phyloP scores from a whole-genome alignment of 208 protist genomes.

The Acanthamoeba culbertsoni region DNA sequence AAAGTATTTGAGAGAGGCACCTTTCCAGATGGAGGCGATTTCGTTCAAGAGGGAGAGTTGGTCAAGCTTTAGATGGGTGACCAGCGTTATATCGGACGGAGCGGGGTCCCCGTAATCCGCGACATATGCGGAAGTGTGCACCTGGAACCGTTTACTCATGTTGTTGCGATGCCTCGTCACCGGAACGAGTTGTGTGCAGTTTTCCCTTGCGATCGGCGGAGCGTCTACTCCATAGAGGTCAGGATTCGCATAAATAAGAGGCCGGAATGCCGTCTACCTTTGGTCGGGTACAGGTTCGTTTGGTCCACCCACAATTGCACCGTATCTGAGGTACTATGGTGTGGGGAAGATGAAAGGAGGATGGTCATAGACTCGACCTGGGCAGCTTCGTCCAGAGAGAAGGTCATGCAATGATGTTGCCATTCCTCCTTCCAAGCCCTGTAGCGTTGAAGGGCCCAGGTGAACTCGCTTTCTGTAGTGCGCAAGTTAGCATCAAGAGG shows the following conservation, averaged over 20 bases:
- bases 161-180: not conserved
- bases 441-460: not conserved
- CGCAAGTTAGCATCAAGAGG: no score
- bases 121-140: not conserved
- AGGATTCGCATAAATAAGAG: no score
- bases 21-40: not conserved
- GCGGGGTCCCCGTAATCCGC: not conserved
- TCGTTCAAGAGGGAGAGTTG: not conserved
- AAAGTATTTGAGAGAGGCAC: not conserved
- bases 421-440: not conserved
- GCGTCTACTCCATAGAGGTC: no score
- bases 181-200: not conserved
- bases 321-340: not conserved
- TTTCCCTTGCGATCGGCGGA: not conserved
- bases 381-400: not conserved
- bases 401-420: not conserved
- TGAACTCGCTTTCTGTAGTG: no score
- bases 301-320: not conserved
- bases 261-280: not conserved
- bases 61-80: not conserved
- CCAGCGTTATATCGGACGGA: not conserved
- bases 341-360: not conserved
- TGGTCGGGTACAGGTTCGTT: not conserved
- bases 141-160: not conserved
- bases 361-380: not conserved